phyloP scores from a whole-genome alignment of 2,329 filamentous ascomycete genomes.

The Geosmithia flava region DNA sequence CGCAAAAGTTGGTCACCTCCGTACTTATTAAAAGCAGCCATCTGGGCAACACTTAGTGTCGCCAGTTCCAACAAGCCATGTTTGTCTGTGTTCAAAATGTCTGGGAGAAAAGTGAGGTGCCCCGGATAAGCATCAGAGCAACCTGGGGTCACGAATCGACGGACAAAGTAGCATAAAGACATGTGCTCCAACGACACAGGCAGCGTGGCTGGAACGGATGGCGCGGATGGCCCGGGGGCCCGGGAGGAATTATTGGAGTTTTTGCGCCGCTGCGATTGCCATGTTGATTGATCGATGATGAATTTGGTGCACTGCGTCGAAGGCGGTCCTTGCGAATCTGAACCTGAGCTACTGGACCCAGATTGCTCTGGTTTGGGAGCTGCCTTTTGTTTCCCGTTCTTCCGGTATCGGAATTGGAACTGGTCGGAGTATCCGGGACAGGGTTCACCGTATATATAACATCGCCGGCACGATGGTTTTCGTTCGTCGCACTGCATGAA shows the following conservation, averaged over 20 bases:
- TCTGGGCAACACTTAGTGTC: slow-evolving; percentile 18
- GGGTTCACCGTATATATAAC: slow-evolving; percentile 16
- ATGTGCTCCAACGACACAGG: slow-evolving; percentile 11
- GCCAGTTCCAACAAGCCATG: slow-evolving; percentile 15
- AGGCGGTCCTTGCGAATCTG: not conserved
- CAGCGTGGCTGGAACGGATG: not conserved
- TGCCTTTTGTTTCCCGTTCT: not conserved
- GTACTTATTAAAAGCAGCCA: slow-evolving; percentile 19
- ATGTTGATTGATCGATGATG: not conserved
- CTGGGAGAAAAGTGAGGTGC: slow-evolving; percentile 17
- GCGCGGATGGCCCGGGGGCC: too few species aligned
- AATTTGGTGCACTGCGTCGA: not conserved
- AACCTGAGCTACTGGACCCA: not conserved
- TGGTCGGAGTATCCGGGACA: slow-evolving; percentile 20
- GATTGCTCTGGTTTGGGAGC: not conserved
- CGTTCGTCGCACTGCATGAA: slow-evolving; percentile 15
- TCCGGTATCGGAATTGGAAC: slow-evolving; percentile 17
- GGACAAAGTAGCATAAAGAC: slow-evolving; percentile 19
- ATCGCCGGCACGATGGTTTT: slow-evolving; percentile 18
- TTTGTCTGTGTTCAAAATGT: slow-evolving; percentile 12
- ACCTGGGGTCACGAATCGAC: slow-evolving; percentile 17
- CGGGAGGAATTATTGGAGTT: slow-evolving; percentile 1
- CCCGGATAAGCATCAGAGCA: slow-evolving; percentile 16
- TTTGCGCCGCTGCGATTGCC: not conserved
- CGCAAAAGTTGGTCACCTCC: slow-evolving; percentile 13